A percentile compares a stretch with the other conserved stretches of the same genome.
These are phyloP conservation scores for Zea luxurians DNA, from an alignment of 176 grass and related monocot species.

Conservation along the genomic window DNA sequence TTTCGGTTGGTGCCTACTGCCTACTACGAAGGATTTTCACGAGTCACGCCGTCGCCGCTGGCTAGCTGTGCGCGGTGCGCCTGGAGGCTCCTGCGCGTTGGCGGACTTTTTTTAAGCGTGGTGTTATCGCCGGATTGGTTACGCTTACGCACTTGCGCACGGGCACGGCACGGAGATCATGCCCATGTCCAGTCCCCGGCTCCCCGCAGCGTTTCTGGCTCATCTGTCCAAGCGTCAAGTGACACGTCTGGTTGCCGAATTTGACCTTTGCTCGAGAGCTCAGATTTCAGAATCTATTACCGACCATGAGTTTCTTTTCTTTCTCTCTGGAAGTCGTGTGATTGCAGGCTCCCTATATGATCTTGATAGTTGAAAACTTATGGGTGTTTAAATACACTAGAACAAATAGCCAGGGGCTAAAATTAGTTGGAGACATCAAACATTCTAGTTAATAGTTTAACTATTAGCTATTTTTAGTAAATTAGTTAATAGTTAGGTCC, in stretches of 20 bases:
- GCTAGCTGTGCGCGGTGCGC: no score
- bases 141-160: neutral
- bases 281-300: neutral
- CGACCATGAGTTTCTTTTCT: neutral
- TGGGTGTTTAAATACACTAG: no score
- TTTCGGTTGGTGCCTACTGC: no score
- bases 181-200: neutral
- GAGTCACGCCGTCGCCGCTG: no score
- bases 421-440: no score
- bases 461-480: no score
- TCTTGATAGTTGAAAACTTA: no score
- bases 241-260: neutral
- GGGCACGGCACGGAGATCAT: neutral
- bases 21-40: neutral
- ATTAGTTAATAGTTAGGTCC: no score
- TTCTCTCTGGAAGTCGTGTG: neutral
- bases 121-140: neutral
- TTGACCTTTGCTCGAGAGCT: neutral
- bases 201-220: neutral
- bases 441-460: no score
- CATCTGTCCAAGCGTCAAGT: neutral
- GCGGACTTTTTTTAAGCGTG: neutral
- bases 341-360: neutral
- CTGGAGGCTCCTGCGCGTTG: neutral
- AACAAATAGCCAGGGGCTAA: no score